Conservation (phyloP, 495 filamentous ascomycete species). For the Cladorrhinum samala region DNA sequence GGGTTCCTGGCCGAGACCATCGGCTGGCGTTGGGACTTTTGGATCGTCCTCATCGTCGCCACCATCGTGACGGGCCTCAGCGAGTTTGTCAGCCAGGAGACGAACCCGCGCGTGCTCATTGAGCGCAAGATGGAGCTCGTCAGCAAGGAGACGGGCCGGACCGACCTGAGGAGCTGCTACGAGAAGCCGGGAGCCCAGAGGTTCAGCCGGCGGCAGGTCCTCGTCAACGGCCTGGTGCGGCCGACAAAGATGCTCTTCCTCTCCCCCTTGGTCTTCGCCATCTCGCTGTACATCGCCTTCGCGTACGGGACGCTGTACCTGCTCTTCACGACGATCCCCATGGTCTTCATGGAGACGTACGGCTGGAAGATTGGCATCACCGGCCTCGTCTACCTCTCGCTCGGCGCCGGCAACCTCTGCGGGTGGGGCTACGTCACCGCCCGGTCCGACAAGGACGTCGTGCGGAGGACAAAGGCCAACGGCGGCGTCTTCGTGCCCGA, state of each 20-base stretch:
- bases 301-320: constrained; percentile 73
- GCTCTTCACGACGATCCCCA: constrained; percentile 64
- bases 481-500: constrained; percentile 52
- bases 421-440: constrained; percentile 30
- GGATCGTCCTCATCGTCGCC: constrained; percentile 50
- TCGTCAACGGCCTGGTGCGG: constrained; percentile 42
- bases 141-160: constrained; percentile 28
- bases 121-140: constrained; percentile 42
- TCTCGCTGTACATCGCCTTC: constrained; percentile 69
- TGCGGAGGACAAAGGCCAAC: constrained; percentile 39
- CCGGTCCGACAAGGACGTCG: constrained; percentile 36
- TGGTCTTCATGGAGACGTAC: constrained; percentile 54
- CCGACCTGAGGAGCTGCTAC: constrained; percentile 34
- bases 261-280: constrained; percentile 60
- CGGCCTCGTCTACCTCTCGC: constrained; percentile 40
- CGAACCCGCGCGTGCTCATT: constrained; percentile 49
- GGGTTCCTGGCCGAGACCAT: constrained; percentile 48
- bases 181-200: constrained; percentile 12
- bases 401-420: constrained; percentile 39
- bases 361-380: constrained; percentile 30
- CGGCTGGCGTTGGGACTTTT: constrained; percentile 58
- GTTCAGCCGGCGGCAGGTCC: constrained; percentile 16
- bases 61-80: constrained; percentile 35
- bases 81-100: constrained; percentile 48
- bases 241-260: constrained; percentile 52